Evolutionary conservation across 2,329 filamentous ascomycete species (phyloP).

Genomic region (Penicillium freii): DNA sequence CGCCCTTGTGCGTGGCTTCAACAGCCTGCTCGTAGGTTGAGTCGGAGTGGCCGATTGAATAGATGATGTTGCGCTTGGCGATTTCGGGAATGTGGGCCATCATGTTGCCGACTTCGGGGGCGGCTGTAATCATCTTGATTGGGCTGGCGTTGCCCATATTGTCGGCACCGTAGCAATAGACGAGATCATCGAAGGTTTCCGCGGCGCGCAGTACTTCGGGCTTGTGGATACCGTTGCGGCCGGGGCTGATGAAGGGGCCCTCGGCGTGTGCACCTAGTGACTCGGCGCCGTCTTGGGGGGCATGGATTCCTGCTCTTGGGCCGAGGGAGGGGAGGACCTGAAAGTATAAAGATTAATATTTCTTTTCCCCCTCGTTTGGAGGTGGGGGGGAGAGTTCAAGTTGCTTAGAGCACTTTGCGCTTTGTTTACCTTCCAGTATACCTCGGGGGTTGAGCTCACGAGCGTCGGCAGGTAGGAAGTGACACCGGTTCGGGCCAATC

Average conservation of each 20-base stretch:
- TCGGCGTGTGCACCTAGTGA: slow-evolving; percentile 88
- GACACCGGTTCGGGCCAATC: slow-evolving; percentile 74
- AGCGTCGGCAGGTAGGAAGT: slow-evolving; percentile 86
- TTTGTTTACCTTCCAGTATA: slow-evolving; percentile 68
- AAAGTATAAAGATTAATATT: neutral
- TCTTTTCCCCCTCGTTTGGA: too few species aligned
- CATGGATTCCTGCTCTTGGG: slow-evolving; percentile 62
- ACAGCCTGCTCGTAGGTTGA: slow-evolving; percentile 81
- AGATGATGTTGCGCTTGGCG: slow-evolving; percentile 64
- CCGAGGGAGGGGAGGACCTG: slow-evolving; percentile 70
- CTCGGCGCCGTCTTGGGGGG: slow-evolving; percentile 70
- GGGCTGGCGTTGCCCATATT: slow-evolving; percentile 54
- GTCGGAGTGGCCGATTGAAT: slow-evolving; percentile 82
- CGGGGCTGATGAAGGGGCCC: slow-evolving; percentile 79
- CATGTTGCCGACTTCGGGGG: slow-evolving; percentile 76
- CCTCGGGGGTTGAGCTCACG: slow-evolving; percentile 68
- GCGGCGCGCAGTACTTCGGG: slow-evolving; percentile 66
- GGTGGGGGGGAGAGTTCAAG: neutral
- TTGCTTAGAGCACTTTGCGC: neutral
- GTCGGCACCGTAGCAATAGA: slow-evolving; percentile 58
- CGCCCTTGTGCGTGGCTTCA: slow-evolving; percentile 67
- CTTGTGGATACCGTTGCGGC: slow-evolving; percentile 85
- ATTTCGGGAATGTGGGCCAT: slow-evolving; percentile 66
- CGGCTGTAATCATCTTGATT: slow-evolving; percentile 80
- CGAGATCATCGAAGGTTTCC: slow-evolving; percentile 59